Base-by-base conservation (phyloP, 176 grass and related monocot species). In the Hyparrhenia diplandra region DNA sequence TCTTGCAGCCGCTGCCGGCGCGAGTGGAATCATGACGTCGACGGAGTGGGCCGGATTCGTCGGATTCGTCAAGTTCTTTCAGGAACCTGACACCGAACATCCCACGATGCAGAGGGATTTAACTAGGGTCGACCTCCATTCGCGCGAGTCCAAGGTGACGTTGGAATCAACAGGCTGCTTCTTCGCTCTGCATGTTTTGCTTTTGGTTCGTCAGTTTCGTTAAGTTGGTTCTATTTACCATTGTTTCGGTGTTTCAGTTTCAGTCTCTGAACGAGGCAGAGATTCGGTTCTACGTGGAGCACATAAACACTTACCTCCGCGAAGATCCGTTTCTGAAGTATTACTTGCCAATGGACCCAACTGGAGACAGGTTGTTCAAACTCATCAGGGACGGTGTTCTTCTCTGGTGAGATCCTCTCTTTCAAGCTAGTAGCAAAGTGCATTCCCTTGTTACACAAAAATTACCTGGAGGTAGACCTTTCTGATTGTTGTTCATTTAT, bases 241-340 rank as follows among this genome's bases (percentile, higher is more conserved):
- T 45, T 59, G 36, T 40, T 34, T 62, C 5, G 69, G 27, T 5
- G 54, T 67, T 63, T 69, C 80, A 97, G 95, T 94, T 92, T 77
- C 32, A 92, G 55, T 80, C 90, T 49, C 72, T 87, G 10, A 88
- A 97, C 23, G 89, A 92, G 68, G 89, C 92, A 1, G 95, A 97
- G 85, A 97, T 94, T 75, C 65, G 90, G 25, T 97, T 92, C 6
- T 97, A 97, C 66, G 95, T 94, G 64, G 77, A 92, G 16, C 95
- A 97, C 67, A 97, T 97, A 64, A 97, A 97, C 68, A 94, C 87
- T 73, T 97, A 92, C 74, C 85, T 97, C 24, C 59, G 88, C 3
- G 95, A 97, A 17, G 95, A 97, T 46, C 52, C 95, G 7, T 97
- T 94, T 84, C 54, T 97, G 77, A 94, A 89, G 90, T 92, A 97